These are phyloP conservation scores for Pythium dissimile DNA, from an alignment of 352 stramenopile species.

Conservation along the genomic window DNA sequence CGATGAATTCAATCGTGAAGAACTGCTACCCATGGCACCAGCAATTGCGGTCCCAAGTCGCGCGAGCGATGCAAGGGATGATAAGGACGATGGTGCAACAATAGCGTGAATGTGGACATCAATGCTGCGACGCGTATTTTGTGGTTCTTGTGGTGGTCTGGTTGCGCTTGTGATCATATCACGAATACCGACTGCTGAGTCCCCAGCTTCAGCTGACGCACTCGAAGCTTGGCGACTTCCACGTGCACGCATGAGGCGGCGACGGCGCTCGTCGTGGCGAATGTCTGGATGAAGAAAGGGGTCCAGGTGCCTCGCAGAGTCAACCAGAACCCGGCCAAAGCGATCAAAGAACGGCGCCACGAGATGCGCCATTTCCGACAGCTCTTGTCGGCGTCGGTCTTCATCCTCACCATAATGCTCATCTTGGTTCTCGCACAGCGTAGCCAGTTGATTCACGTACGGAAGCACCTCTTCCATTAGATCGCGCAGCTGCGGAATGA, in stretches of 20 bases:
- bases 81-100: conserved; percentile 66
- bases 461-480: conserved; percentile 72
- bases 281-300: conserved; percentile 57
- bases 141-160: conserved; percentile 22
- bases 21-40: conserved; percentile 17
- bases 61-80: conserved; percentile 46
- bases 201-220: conserved; percentile 6
- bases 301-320: conserved; percentile 61
- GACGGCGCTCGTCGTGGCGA: conserved; percentile 17
- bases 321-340: conserved; percentile 66
- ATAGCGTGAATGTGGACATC: conserved; percentile 89
- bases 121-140: conserved; percentile 54
- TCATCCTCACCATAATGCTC: conserved; percentile 2
- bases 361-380: conserved; percentile 68
- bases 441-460: conserved; percentile 58
- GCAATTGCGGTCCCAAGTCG: conserved; percentile 23
- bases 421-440: conserved; percentile 48
- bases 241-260: conserved; percentile 30
- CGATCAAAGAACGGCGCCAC: conserved; percentile 77
- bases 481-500: conserved; percentile 57
- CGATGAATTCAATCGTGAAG: conserved; percentile 2
- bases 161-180: conserved; percentile 57
- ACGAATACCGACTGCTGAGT: conserved; percentile 51
- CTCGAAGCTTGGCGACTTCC: conserved; percentile 4
- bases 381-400: conserved; percentile 22